phyloP scores from a whole-genome alignment of 345 rosid species.

The Heritiera fomes region DNA sequence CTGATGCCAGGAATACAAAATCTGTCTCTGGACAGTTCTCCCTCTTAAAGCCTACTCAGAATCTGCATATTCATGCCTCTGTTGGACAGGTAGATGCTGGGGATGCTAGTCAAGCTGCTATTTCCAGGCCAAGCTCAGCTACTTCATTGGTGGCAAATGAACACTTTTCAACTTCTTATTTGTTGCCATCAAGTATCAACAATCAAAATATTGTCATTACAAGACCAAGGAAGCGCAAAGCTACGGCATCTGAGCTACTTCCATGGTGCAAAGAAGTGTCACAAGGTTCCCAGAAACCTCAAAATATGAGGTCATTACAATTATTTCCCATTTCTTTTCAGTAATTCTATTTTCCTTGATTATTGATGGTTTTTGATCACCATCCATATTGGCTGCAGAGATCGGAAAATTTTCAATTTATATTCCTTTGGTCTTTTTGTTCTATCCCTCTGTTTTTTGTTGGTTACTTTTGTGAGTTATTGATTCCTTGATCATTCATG shows the following conservation, averaged over 20 bases:
- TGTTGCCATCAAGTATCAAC: conserved; percentile 21
- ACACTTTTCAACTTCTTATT: conserved; percentile 19
- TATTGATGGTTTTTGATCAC: background rate
- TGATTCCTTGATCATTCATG: conserved; percentile 2
- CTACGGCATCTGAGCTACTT: conserved; percentile 35
- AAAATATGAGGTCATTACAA: conserved; percentile 50
- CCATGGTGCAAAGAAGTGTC: conserved; percentile 59
- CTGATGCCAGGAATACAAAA: conserved; percentile 26
- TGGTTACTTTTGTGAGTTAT: background rate
- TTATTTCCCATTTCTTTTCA: background rate
- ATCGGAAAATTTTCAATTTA: background rate
- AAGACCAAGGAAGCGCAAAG: conserved; percentile 60
- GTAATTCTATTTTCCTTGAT: background rate
- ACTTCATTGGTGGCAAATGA: conserved; percentile 20
- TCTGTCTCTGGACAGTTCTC: conserved; percentile 20
- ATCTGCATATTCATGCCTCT: conserved; percentile 15
- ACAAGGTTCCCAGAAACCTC: conserved; percentile 39
- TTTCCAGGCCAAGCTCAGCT: conserved; percentile 13
- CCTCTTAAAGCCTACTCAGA: conserved; percentile 25
- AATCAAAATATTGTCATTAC: conserved; percentile 23
- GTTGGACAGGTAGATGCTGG: conserved; percentile 12
- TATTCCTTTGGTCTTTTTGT: background rate
- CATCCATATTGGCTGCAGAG: background rate
- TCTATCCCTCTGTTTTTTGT: background rate
- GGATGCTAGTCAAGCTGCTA: conserved; percentile 27